Base-by-base conservation (phyloP, 805 yeast genomes). In the Candida coquimbonensis region DNA sequence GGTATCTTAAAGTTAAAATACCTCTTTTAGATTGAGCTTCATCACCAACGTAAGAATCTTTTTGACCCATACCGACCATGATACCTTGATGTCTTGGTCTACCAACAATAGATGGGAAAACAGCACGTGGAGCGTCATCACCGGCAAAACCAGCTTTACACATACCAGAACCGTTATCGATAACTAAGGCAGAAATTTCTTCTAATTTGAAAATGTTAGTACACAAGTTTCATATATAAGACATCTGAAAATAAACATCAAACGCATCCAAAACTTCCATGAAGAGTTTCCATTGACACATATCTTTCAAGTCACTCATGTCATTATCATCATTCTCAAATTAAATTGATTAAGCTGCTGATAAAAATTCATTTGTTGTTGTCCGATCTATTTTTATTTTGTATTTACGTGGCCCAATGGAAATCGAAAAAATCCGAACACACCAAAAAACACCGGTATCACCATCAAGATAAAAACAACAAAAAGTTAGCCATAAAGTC, bases 121-220 rank as follows among this genome's bases (percentile, higher is more conserved):
- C 99, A 66, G 99, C 98, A 74, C 97, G 87, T 70, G 99, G 99
- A 57, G 98, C 98, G 78, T 93, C 99, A 70, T 93, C 98, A 80
- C 99, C 99, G 82, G 99, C 98, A 72, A 90, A 93, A 76, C 99
- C 99, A 91, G 99, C 99, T 74, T 93, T 93, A 84, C 99, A 93
- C 98, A 93, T 93, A 82, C 99, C 99, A 69, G 99, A 93, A 79
- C 99, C 99, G 78, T 91, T 91, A 74, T 91, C 99, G 77, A 91
- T 91, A 77, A 91, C 98, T 63, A 70, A 66, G 43, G 55, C 54
- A 42, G 55, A 51, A 40, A 52, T 52, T 46, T 52, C 55, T 47
- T 52, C 61, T 58, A 34, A 40, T 32, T 29, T 8, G 7, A 38
- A 9, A 4, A 6, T 37, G 61, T 58, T 57, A 54, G 60, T 58